phyloP scores from a whole-genome alignment of 345 rosid genomes.

The Lumnitzera littorea region DNA sequence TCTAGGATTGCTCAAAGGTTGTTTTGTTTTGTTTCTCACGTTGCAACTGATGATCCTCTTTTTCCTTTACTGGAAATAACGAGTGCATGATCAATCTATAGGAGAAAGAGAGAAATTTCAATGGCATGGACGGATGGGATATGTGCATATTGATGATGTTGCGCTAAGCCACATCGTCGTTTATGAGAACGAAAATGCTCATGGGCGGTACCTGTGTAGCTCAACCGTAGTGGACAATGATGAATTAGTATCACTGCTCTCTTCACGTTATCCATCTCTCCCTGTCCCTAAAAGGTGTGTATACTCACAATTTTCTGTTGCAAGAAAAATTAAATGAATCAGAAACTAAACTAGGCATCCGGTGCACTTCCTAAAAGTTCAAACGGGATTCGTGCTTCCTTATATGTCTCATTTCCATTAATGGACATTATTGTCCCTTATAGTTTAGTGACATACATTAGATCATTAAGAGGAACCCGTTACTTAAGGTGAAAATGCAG shows the following conservation, averaged over 20 bases:
- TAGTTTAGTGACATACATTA: no score
- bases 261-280: constrained; percentile 53
- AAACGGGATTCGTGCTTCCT: no score
- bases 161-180: constrained; percentile 71
- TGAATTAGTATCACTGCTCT: constrained; percentile 42
- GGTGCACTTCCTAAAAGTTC: no score
- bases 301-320: background rate
- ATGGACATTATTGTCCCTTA: no score
- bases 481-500: no score
- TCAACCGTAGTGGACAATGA: constrained; percentile 45
- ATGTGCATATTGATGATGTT: constrained; percentile 84
- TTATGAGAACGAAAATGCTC: constrained; percentile 41
- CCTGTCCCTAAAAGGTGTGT: constrained; percentile 51
- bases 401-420: no score
- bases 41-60: background rate
- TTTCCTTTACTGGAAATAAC: no score
- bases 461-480: no score
- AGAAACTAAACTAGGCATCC: no score
- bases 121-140: constrained; percentile 89
- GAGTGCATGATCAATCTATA: constrained; percentile 9
- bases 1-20: constrained; percentile 78
- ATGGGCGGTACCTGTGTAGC: constrained; percentile 67
- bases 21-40: background rate
- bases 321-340: no score
- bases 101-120: constrained; percentile 62